Conservation (phyloP, 495 filamentous ascomycete genomes). For the Penicillium nucicola region DNA sequence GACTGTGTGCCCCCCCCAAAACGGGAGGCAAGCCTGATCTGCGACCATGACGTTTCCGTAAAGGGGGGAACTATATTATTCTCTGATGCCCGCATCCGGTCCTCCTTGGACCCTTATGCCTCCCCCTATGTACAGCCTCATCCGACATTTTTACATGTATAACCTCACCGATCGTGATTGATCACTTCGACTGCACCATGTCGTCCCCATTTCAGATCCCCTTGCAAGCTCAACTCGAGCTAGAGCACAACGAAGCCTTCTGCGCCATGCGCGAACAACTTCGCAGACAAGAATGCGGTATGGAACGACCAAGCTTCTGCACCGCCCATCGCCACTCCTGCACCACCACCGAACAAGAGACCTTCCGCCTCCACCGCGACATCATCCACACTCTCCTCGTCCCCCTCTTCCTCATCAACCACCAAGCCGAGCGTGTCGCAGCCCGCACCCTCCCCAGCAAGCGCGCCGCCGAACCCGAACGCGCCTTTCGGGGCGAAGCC, state of each 20-base stretch:
- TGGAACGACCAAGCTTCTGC: constrained; percentile 48
- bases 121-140: not conserved
- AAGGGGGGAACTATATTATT: constrained; percentile 19
- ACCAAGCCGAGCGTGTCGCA: constrained; percentile 50
- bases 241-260: constrained; percentile 45
- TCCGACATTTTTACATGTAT: not conserved
- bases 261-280: constrained; percentile 40
- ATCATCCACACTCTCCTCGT: constrained; percentile 58
- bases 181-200: constrained; percentile 18
- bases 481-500: constrained; percentile 56
- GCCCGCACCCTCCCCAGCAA: constrained; percentile 40
- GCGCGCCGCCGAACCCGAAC: constrained; percentile 52
- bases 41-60: constrained; percentile 29
- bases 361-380: constrained; percentile 58
- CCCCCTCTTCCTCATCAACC: constrained; percentile 55
- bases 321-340: constrained; percentile 40
- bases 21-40: constrained; percentile 7
- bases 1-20: constrained; percentile 9
- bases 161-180: not conserved
- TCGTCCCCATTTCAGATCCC: constrained; percentile 49
- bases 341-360: constrained; percentile 36
- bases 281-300: constrained; percentile 39
- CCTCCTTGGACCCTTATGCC: not conserved
- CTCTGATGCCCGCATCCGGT: constrained; percentile 22
- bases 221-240: constrained; percentile 29